These are phyloP conservation scores for Cephalotrichum gorgonifer DNA, from an alignment of 2,329 filamentous ascomycete species.

Conservation along the genomic window DNA sequence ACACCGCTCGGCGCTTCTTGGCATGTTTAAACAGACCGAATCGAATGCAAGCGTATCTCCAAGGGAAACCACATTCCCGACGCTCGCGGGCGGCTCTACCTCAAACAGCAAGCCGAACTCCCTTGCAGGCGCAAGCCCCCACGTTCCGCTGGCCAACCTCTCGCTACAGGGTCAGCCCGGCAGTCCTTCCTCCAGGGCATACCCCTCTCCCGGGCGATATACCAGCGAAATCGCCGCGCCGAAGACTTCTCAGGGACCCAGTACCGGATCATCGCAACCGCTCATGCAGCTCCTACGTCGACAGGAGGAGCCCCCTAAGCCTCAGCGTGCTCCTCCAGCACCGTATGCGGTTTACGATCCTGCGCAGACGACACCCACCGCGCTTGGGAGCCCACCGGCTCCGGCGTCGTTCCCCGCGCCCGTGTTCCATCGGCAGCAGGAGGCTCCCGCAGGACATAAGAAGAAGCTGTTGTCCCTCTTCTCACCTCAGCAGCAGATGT, in stretches of 20 bases:
- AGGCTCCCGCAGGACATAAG: constrained; percentile 28
- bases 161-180: constrained; percentile 5
- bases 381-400: constrained; percentile 15
- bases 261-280: constrained; percentile 2
- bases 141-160: constrained; percentile 6
- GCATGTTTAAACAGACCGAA: constrained; percentile 40
- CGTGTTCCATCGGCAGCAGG: constrained; percentile 18
- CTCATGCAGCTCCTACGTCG: constrained; percentile 4
- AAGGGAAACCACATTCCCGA: background rate
- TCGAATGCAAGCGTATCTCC: constrained; percentile 6
- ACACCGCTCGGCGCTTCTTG: constrained; percentile 39
- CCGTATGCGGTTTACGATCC: constrained; percentile 1
- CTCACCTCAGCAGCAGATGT: constrained; percentile 17
- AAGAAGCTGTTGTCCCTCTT: constrained; percentile 52
- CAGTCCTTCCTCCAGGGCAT: background rate
- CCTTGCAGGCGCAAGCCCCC: constrained; percentile 2
- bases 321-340: constrained; percentile 5
- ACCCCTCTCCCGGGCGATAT: background rate
- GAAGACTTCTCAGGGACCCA: background rate
- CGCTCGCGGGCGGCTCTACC: constrained; percentile 9
- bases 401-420: constrained; percentile 17
- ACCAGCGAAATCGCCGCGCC: background rate
- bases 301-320: constrained; percentile 11
- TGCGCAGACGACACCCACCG: constrained; percentile 4
- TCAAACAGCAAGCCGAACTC: constrained; percentile 1